Conservation (phyloP, 139 green algal species). For the Zygnema cylindricum region DNA sequence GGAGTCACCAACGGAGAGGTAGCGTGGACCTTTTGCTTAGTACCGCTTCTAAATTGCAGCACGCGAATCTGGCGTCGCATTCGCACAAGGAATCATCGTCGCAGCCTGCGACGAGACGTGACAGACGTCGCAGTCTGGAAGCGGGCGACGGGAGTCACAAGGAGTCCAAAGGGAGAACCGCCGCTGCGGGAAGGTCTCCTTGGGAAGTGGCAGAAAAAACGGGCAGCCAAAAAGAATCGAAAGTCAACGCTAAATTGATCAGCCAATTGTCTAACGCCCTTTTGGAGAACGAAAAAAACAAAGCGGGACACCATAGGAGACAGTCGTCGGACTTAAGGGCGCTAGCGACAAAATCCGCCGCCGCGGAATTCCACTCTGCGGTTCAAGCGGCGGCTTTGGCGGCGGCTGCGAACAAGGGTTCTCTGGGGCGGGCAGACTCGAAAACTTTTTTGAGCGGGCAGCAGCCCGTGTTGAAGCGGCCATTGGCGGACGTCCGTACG, state of each 20-base stretch:
- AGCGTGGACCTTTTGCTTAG: background rate
- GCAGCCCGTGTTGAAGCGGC: slow-evolving; percentile 27
- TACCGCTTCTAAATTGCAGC: background rate
- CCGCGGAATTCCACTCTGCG: too few species aligned
- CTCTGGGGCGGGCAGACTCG: background rate
- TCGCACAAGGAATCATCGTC: background rate
- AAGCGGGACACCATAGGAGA: background rate
- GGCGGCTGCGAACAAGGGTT: slow-evolving; percentile 13
- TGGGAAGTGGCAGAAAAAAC: background rate
- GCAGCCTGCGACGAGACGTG: background rate
- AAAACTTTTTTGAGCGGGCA: background rate
- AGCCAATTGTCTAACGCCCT: too few species aligned
- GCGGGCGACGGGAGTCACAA: background rate
- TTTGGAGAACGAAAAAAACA: too few species aligned
- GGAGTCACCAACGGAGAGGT: background rate
- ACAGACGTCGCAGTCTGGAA: background rate
- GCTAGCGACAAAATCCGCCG: slow-evolving; percentile 1
- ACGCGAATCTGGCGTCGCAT: too few species aligned
- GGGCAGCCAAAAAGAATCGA: too few species aligned
- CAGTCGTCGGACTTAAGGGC: background rate
- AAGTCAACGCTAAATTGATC: too few species aligned
- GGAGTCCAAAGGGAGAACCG: background rate
- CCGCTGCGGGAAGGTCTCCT: background rate
- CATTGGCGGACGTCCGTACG: background rate
- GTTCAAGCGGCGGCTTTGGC: background rate